Conservation (phyloP, 2,329 filamentous ascomycete genomes). For the Zymoseptoria tritici region DNA sequence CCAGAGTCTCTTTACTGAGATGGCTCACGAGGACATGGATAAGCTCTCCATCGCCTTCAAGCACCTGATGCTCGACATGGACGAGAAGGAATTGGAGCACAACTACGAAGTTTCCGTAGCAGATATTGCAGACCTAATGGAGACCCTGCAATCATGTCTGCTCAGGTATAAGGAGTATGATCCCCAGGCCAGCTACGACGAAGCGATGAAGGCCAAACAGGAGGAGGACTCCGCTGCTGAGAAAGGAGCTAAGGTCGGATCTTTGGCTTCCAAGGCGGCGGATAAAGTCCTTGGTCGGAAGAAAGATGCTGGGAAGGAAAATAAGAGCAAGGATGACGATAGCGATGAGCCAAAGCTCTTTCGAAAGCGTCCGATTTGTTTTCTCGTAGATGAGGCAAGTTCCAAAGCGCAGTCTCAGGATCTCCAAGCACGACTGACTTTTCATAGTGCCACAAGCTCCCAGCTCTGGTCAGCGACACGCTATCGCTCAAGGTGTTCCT, state of each 20-base stretch:
- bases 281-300: not conserved
- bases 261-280: not conserved
- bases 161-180: conserved; percentile 15
- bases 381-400: conserved; percentile 8
- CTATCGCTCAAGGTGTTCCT: conserved; percentile 15
- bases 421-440: not conserved
- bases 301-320: not conserved
- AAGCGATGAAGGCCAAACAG: not conserved
- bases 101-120: conserved; percentile 12
- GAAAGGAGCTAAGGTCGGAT: not conserved
- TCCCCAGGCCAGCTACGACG: not conserved
- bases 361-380: conserved; percentile 12
- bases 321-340: not conserved
- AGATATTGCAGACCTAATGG: conserved; percentile 15
- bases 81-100: conserved; percentile 11
- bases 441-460: conserved; percentile 11
- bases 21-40: conserved; percentile 14
- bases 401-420: not conserved
- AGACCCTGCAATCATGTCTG: conserved; percentile 14
- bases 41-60: conserved; percentile 9
- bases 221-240: not conserved
- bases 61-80: conserved; percentile 6
- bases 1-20: conserved; percentile 13
- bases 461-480: conserved; percentile 11
- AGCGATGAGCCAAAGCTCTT: conserved; percentile 4